These are phyloP conservation scores for Ricinus communis DNA, from an alignment of 345 rosid genomes.

Conservation along the genomic window DNA sequence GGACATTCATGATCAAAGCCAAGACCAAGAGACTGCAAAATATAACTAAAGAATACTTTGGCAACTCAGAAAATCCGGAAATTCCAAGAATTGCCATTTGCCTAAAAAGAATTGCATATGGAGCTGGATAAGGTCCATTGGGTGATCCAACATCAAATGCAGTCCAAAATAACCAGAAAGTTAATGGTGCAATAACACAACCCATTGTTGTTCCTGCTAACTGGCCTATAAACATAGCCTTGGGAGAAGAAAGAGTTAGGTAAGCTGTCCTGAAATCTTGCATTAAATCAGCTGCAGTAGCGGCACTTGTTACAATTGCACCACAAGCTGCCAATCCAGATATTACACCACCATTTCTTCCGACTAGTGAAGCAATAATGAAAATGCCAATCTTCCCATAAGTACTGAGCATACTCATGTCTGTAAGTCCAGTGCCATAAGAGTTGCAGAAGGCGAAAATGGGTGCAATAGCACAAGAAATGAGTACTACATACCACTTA, in stretches of 20 bases:
- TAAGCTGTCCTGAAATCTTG: conserved; percentile 84
- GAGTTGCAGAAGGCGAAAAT: conserved; percentile 92
- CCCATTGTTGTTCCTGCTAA: conserved; percentile 74
- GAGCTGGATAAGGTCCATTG: conserved; percentile 74
- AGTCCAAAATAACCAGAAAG: conserved; percentile 79
- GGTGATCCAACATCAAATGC: conserved; percentile 80
- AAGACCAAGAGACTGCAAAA: conserved; percentile 62
- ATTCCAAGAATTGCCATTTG: conserved; percentile 78
- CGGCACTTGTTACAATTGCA: conserved; percentile 71
- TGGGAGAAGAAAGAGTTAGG: conserved; percentile 74
- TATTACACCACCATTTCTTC: conserved; percentile 66
- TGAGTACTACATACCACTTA: conserved; percentile 81
- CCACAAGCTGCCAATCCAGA: conserved; percentile 79
- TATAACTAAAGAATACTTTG: conserved; percentile 60
- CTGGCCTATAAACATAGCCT: conserved; percentile 79
- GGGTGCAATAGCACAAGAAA: conserved; percentile 77
- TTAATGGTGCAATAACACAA: conserved; percentile 72
- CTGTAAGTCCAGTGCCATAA: conserved; percentile 87
- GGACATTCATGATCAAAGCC: conserved; percentile 53
- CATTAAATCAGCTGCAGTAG: conserved; percentile 88
- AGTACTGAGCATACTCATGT: conserved; percentile 72
- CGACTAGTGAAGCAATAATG: conserved; percentile 67
- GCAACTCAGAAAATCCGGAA: conserved; percentile 70
- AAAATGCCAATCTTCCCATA: conserved; percentile 90
- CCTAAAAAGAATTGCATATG: conserved; percentile 70